Evolutionary conservation across 2,329 filamentous ascomycete species (phyloP).

Genomic region (Fusarium proliferatum): DNA sequence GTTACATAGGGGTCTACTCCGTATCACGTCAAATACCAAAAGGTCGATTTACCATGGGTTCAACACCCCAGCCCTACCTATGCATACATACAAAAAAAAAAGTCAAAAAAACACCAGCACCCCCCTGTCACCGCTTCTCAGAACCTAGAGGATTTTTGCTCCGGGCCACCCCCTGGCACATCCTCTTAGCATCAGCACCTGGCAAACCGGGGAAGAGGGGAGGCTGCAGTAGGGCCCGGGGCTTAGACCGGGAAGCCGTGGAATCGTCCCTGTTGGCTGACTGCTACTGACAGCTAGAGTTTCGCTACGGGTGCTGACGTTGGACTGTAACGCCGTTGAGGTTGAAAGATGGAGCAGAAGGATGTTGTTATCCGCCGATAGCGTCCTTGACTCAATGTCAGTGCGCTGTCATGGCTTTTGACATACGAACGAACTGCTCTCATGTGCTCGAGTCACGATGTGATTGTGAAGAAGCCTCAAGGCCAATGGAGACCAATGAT

Average conservation of each 20-base stretch:
- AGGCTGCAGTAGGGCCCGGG: slow-evolving; percentile 35
- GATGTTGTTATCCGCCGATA: not conserved
- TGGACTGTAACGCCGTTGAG: slow-evolving; percentile 20
- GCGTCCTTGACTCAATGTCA: not conserved
- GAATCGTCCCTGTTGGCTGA: slow-evolving; percentile 35
- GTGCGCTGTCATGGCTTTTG: not conserved
- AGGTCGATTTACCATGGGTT: not conserved
- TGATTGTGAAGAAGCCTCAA: not conserved
- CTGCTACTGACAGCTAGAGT: slow-evolving; percentile 1
- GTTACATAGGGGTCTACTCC: not conserved
- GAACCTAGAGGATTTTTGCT: slow-evolving; percentile 11
- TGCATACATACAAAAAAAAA: not conserved
- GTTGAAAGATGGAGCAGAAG: not conserved
- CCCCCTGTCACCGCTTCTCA: slow-evolving; percentile 30
- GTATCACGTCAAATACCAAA: slow-evolving; percentile 18
- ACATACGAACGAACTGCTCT: not conserved
- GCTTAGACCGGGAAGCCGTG: slow-evolving; percentile 28
- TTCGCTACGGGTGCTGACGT: slow-evolving; percentile 32
- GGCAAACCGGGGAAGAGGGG: slow-evolving; percentile 28
- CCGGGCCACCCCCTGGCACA: slow-evolving; percentile 5
- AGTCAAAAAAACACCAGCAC: not conserved
- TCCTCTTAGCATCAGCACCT: not conserved
- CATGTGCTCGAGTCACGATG: not conserved
- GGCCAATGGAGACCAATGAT: not conserved
- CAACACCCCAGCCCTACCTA: slow-evolving; percentile 14